Base-by-base conservation (phyloP, 106 monocot species). In the Apostasia shenzhenica region DNA sequence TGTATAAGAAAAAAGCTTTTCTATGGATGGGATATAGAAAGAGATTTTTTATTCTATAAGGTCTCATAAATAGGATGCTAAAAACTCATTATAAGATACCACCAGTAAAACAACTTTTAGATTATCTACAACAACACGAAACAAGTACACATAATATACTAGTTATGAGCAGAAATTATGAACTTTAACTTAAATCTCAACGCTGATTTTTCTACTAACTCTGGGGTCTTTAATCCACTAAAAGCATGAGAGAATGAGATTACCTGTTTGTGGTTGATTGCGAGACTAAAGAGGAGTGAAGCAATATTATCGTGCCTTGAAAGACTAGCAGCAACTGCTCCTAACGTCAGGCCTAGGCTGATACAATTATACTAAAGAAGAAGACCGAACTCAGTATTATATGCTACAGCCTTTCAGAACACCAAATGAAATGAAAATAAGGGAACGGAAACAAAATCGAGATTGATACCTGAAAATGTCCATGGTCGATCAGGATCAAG, bases 231-330 rank as follows among this genome's bases (percentile, higher is more conserved):
- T 5, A 9, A 51, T 4, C 45, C 47, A 55, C 46, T 42, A 46
- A 38, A 45, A 58, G 57, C 8, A 14, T 14, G 59, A 8, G 2
- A 58, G 58, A 8, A 60, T 5, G 10, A 63, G 26, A 39, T 46
- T 41, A 91, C 94, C 91, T 99, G 99, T 52, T 99, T 99, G 59
- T 99, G 99, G 54, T 93, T 99, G 41, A 99, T 93, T 3, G 99
- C 89, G 48, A 99, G 85, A 70, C 72, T 87, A 71, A 90, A 99
- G 49, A 99, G 90, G 13, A 76, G 67, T 37, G 99, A 81, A 14
- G 78, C 99, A 60, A 87, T 40, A 65, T 88, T 56, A 51, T 93
- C 92, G 59, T 76, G 61, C 54, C 54, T 51, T 8, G 84, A 86
- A 13, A 99, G 55, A 6, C 92, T 70, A 48, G 87, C 87, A 49